Conservation (phyloP, 805 yeast genomes). For the Scheffersomyces lignosus region DNA sequence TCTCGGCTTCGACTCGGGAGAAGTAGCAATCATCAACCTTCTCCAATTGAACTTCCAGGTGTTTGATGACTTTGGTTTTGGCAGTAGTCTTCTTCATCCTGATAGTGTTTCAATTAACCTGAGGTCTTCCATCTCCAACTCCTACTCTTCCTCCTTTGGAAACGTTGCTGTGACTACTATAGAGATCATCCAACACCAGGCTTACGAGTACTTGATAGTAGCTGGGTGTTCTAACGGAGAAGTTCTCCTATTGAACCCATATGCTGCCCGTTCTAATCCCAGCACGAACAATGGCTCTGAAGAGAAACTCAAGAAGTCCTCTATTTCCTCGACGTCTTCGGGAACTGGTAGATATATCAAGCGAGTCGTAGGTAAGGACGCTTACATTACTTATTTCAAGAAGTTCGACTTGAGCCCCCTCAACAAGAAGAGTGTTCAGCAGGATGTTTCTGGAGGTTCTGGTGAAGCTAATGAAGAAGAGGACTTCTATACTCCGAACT, state of each 20-base stretch:
- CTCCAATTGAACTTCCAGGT: conserved; percentile 42
- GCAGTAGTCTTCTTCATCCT: conserved; percentile 2
- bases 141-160: conserved; percentile 7
- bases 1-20: conserved; percentile 69
- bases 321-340: background rate
- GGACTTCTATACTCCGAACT: conserved; percentile 3
- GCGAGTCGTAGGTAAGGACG: conserved; percentile 23
- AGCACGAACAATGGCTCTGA: background rate
- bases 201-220: conserved; percentile 46
- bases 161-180: conserved; percentile 20
- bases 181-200: conserved; percentile 26
- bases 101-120: conserved; percentile 7
- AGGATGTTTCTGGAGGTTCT: background rate
- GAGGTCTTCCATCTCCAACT: conserved; percentile 23
- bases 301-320: conserved; percentile 3
- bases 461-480: conserved; percentile 5
- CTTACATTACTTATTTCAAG: conserved; percentile 35
- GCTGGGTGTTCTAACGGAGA: conserved; percentile 71
- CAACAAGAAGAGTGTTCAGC: conserved; percentile 9
- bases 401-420: conserved; percentile 36
- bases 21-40: conserved; percentile 61
- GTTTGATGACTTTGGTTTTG: conserved; percentile 45
- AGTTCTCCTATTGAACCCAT: conserved; percentile 47
- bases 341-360: conserved; percentile 11
- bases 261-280: conserved; percentile 1